These are phyloP conservation scores for Pseudonitzschia pungens DNA, from an alignment of 108 stramenopile species.

Conservation along the genomic window DNA sequence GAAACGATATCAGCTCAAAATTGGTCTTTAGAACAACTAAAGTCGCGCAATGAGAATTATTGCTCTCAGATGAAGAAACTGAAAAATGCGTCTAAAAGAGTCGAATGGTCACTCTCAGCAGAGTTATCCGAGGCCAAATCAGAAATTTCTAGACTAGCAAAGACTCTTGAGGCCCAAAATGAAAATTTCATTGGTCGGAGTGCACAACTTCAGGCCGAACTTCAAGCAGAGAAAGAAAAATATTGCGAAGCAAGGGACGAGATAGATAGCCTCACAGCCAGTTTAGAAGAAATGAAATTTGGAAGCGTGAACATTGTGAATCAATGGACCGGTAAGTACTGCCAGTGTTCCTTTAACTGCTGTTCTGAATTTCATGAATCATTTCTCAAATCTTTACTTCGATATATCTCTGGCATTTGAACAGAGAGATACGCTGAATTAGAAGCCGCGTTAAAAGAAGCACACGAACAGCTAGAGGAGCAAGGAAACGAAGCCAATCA, in stretches of 20 bases:
- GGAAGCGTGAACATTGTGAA: conserved; percentile 54
- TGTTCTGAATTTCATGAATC: not conserved
- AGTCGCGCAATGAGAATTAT: conserved; percentile 3
- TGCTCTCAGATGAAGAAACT: conserved; percentile 12
- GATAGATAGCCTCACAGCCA: conserved; percentile 40
- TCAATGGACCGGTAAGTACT: conserved; percentile 61
- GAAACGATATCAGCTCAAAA: conserved; percentile 19
- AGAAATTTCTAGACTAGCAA: conserved; percentile 1
- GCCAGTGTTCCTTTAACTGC: not conserved
- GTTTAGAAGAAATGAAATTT: conserved; percentile 40
- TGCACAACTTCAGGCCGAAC: conserved; percentile 1
- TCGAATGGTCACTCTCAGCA: not conserved
- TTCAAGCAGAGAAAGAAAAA: conserved; percentile 4
- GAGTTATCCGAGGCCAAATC: not conserved
- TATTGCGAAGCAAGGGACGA: conserved; percentile 39
- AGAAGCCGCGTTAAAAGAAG: conserved; percentile 33
- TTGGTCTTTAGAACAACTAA: conserved; percentile 26
- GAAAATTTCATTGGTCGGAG: not conserved
- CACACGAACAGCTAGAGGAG: conserved; percentile 30
- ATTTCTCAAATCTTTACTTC: not conserved
- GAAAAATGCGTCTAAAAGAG: not conserved
- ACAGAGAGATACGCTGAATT: conserved; percentile 44
- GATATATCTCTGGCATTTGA: not conserved
- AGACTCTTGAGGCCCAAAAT: conserved; percentile 1
- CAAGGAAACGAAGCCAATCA: conserved; percentile 58